Percentiles rank a stretch among this genome's conserved stretches.
Conservation (phyloP, 2,329 filamentous ascomycete species). For the Nothophoma quercina region DNA sequence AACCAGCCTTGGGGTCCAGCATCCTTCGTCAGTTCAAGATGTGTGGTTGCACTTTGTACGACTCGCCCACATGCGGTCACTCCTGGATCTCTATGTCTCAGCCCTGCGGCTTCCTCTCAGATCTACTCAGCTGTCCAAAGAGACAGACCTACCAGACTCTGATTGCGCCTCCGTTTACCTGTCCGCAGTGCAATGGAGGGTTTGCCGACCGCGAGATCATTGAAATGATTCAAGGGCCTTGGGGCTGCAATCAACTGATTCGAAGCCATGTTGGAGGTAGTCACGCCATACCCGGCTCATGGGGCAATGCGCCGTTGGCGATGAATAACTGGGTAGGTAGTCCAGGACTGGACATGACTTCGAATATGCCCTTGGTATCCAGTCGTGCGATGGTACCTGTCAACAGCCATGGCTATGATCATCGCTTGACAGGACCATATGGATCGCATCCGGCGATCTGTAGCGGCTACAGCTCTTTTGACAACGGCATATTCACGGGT, state of each 20-base stretch:
- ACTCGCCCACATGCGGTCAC: constrained; percentile 57
- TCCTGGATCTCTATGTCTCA: constrained; percentile 58
- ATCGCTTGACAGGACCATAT: constrained; percentile 32
- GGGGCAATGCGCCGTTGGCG: constrained; percentile 30
- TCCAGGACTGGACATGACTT: constrained; percentile 11
- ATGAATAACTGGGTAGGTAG: constrained; percentile 20
- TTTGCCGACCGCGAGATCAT: constrained; percentile 40
- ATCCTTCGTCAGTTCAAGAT: constrained; percentile 39
- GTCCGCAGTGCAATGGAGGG: constrained; percentile 39
- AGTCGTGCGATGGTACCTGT: constrained; percentile 22
- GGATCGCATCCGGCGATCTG: constrained; percentile 14
- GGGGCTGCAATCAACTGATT: constrained; percentile 44
- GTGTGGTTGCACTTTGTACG: constrained; percentile 57
- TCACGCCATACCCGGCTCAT: constrained; percentile 32
- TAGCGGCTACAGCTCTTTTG: constrained; percentile 2
- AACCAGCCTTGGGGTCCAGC: too few species aligned
- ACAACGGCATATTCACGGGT: constrained; percentile 4
- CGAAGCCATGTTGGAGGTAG: constrained; percentile 38
- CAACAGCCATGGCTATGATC: constrained; percentile 23
- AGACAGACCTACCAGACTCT: constrained; percentile 42
- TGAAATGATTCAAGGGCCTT: constrained; percentile 42
- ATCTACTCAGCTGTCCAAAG: constrained; percentile 53
- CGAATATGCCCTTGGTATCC: constrained; percentile 1
- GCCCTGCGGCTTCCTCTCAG: constrained; percentile 52
- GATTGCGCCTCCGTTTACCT: constrained; percentile 37